Conservation (phyloP, 148 eudicot genomes). For the Silene latifolia region DNA sequence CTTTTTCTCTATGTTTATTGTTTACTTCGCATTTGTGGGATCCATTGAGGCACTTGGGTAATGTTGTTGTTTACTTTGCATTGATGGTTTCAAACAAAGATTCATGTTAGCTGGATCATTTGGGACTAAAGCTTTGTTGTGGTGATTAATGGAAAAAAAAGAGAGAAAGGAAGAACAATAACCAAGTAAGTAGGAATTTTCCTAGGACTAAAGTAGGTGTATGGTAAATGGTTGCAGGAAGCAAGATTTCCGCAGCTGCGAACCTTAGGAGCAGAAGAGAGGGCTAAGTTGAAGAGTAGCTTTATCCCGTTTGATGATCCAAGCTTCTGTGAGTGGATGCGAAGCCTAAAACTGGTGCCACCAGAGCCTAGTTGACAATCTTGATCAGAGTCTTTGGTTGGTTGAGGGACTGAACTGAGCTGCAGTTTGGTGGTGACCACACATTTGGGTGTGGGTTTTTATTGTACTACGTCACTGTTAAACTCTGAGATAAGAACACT, state of each 20-base stretch:
- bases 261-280: slow-evolving; percentile 62
- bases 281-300: slow-evolving; percentile 91
- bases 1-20: neutral
- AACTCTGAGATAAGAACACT: neutral
- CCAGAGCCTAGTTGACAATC: slow-evolving; percentile 53
- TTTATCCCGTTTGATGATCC: slow-evolving; percentile 93
- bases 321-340: slow-evolving; percentile 99
- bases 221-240: slow-evolving; percentile 51
- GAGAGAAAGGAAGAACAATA: neutral
- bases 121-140: neutral
- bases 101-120: neutral
- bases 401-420: neutral
- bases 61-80: too few species aligned
- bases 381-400: slow-evolving; percentile 4
- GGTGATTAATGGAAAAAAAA: neutral
- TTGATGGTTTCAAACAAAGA: neutral
- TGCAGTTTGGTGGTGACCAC: slow-evolving; percentile 1
- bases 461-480: neutral
- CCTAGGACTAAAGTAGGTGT: neutral
- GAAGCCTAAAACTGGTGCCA: slow-evolving; percentile 77
- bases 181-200: neutral
- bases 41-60: too few species aligned
- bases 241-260: slow-evolving; percentile 96
- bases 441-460: neutral
- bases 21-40: too few species aligned